Conservation (phyloP, 2,329 filamentous ascomycete species). For the Coniella lustricola region DNA sequence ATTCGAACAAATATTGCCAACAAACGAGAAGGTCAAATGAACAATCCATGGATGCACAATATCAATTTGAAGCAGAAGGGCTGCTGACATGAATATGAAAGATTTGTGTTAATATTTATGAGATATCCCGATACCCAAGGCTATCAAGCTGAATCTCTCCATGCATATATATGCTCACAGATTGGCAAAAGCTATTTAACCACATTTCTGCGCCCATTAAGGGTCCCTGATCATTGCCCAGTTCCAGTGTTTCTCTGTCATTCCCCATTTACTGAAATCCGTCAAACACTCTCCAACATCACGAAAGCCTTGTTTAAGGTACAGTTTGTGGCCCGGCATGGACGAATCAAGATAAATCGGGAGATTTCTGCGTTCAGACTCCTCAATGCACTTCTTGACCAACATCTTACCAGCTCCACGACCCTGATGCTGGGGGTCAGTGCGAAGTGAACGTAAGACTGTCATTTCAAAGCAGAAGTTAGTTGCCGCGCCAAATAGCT, state of each 20-base stretch:
- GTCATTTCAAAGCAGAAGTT: neutral
- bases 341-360: slow-evolving; percentile 32
- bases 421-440: slow-evolving; percentile 34
- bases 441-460: slow-evolving; percentile 32
- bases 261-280: slow-evolving; percentile 27
- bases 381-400: slow-evolving; percentile 30
- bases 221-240: slow-evolving; percentile 24
- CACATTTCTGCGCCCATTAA: too few relatives aligned
- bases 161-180: too few relatives aligned
- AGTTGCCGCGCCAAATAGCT: neutral
- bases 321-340: slow-evolving; percentile 27
- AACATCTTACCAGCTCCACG: slow-evolving; percentile 34
- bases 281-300: slow-evolving; percentile 25
- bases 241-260: slow-evolving; percentile 18
- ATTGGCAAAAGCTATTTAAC: too few relatives aligned
- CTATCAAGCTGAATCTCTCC: too few relatives aligned
- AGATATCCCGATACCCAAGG: too few relatives aligned
- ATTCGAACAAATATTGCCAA: too few relatives aligned
- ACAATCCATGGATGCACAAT: too few relatives aligned
- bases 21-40: too few relatives aligned
- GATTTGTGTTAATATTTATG: too few relatives aligned
- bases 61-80: too few relatives aligned
- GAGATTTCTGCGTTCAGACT: slow-evolving; percentile 27
- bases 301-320: slow-evolving; percentile 32
- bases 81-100: too few relatives aligned